These are phyloP conservation scores for Glonium stellatum DNA, from an alignment of 495 filamentous ascomycete species.

Conservation along the genomic window DNA sequence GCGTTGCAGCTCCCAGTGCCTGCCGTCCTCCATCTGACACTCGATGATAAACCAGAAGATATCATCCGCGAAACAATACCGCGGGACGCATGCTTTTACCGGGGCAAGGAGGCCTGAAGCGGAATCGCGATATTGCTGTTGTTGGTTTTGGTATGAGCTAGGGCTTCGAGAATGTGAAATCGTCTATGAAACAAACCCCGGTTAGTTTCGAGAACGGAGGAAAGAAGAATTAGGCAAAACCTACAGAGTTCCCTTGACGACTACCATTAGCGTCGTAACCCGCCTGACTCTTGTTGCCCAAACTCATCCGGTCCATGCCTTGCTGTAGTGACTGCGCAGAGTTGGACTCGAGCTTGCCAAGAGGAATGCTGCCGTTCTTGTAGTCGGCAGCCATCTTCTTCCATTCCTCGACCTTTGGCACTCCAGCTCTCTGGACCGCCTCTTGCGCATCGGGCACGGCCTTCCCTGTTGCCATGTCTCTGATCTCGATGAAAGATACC, in stretches of 20 bases:
- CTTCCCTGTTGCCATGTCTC: slow-evolving; percentile 83
- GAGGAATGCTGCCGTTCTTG: slow-evolving; percentile 95
- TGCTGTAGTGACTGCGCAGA: slow-evolving; percentile 51
- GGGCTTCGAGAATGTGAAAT: slow-evolving; percentile 31
- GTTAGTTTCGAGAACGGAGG: slow-evolving; percentile 33
- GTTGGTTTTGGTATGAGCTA: slow-evolving; percentile 39
- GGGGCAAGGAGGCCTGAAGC: slow-evolving; percentile 42
- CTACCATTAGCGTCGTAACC: slow-evolving; percentile 42
- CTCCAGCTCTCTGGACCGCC: slow-evolving; percentile 80
- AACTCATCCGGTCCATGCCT: slow-evolving; percentile 73
- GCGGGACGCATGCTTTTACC: slow-evolving; percentile 75
- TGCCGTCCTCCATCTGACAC: slow-evolving; percentile 80
- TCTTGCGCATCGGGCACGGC: slow-evolving; percentile 77
- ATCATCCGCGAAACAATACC: slow-evolving; percentile 93
- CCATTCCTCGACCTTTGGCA: slow-evolving; percentile 98
- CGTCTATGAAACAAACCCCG: slow-evolving; percentile 6
- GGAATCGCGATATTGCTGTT: slow-evolving; percentile 26
- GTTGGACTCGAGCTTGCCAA: slow-evolving; percentile 75
- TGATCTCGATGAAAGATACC: slow-evolving; percentile 92
- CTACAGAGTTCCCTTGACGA: slow-evolving; percentile 32
- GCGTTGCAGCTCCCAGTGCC: slow-evolving; percentile 83
- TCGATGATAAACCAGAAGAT: slow-evolving; percentile 99
- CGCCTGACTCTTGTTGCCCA: slow-evolving; percentile 40
- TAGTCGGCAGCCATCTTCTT: slow-evolving; percentile 99
- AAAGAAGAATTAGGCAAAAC: slow-evolving; percentile 30